Evolutionary conservation across 1,284 basidiomycete species (phyloP).

Genomic region (Kwoniella shivajii): DNA sequence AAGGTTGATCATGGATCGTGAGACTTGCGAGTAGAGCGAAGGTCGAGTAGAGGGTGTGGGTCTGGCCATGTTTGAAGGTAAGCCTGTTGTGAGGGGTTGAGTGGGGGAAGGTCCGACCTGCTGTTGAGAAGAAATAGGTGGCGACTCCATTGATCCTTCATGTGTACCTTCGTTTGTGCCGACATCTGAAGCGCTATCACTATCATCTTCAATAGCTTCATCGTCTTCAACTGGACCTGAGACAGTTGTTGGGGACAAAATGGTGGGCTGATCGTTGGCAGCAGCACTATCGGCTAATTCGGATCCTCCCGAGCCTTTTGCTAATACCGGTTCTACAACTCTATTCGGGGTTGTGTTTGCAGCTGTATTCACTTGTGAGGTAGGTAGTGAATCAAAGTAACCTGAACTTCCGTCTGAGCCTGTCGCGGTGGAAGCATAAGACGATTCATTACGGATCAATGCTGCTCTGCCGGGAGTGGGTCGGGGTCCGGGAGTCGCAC

Average conservation of each 20-base stretch:
- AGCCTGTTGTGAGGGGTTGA: background rate
- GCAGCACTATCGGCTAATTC: constrained; percentile 4
- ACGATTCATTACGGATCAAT: constrained; percentile 13
- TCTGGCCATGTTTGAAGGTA: constrained; percentile 1
- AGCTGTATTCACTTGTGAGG: constrained; percentile 6
- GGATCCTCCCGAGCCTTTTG: constrained; percentile 1
- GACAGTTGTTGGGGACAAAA: background rate
- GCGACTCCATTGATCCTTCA: constrained; percentile 14
- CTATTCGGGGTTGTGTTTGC: constrained; percentile 11
- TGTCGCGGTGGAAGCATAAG: constrained; percentile 8
- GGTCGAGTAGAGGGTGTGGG: constrained; percentile 52
- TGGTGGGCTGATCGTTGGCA: background rate
- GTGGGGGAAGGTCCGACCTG: background rate
- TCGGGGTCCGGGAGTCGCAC: constrained; percentile 8
- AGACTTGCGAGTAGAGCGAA: constrained; percentile 64
- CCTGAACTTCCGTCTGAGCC: constrained; percentile 10
- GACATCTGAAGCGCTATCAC: constrained; percentile 10
- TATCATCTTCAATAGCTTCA: constrained; percentile 12
- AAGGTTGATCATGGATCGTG: constrained; percentile 63
- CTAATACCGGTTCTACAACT: background rate
- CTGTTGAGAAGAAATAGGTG: background rate
- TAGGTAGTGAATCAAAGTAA: constrained; percentile 26
- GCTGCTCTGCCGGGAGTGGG: constrained; percentile 5
- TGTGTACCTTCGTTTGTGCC: constrained; percentile 14
- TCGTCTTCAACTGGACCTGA: background rate